Conservation (phyloP, 2,329 filamentous ascomycete genomes). For the Colletotrichum sp. region DNA sequence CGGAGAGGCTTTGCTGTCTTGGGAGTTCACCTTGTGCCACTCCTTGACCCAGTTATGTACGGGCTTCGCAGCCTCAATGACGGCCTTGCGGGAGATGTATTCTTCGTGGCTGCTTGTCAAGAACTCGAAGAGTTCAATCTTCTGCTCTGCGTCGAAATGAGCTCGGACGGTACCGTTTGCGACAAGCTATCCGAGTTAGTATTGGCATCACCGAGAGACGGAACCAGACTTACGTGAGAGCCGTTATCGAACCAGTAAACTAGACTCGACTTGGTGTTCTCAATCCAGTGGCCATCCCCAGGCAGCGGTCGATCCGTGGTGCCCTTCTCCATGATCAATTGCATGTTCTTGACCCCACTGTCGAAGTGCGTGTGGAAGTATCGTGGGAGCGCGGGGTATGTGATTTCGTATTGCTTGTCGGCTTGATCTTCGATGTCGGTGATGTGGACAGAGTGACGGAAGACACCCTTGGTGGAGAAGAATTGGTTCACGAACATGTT, state of each 20-base stretch:
- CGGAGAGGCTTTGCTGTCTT: constrained; percentile 64
- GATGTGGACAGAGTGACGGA: constrained; percentile 73
- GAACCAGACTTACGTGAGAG: constrained; percentile 69
- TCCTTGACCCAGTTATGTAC: constrained; percentile 70
- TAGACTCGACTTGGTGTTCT: constrained; percentile 78
- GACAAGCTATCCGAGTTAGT: constrained; percentile 63
- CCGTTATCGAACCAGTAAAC: constrained; percentile 89
- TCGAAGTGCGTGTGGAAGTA: constrained; percentile 92
- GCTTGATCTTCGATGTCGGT: constrained; percentile 59
- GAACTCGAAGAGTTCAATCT: constrained; percentile 87
- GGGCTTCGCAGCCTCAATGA: constrained; percentile 66
- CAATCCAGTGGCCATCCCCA: constrained; percentile 74
- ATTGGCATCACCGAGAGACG: not conserved
- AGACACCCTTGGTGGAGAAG: constrained; percentile 78
- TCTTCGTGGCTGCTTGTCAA: constrained; percentile 79
- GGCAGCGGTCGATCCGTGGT: constrained; percentile 60
- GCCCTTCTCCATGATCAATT: constrained; percentile 79
- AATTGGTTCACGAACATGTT: constrained; percentile 78
- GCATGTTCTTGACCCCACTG: constrained; percentile 84
- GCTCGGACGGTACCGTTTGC: constrained; percentile 79
- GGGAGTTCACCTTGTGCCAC: constrained; percentile 63
- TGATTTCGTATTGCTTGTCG: constrained; percentile 87
- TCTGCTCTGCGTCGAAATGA: constrained; percentile 79
- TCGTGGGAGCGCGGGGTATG: constrained; percentile 79
- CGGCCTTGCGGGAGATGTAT: constrained; percentile 74